Evolutionary conservation across 371 early-diverging fungal genomes (phyloP).

Genomic region (Actinomucor elegans): DNA sequence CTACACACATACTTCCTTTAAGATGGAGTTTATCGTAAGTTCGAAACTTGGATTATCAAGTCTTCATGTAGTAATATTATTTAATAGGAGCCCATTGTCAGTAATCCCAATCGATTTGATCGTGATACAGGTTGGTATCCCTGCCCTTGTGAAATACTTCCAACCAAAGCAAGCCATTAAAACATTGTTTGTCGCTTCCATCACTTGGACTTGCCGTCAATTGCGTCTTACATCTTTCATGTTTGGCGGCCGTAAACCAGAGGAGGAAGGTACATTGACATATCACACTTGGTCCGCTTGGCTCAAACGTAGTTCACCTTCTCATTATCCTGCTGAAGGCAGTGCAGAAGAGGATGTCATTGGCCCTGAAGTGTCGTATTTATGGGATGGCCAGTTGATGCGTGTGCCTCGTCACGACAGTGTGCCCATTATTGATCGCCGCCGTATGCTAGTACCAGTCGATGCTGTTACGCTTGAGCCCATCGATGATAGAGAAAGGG

Average conservation of each 20-base stretch:
- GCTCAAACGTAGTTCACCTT: constrained; percentile 1
- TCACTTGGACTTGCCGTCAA: constrained; percentile 52
- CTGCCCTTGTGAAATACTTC: constrained; percentile 53
- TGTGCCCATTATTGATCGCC: constrained; percentile 9
- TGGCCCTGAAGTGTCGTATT: constrained; percentile 53
- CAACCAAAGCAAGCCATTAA: constrained; percentile 49
- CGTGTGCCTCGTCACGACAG: constrained; percentile 61
- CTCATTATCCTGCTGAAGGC: constrained; percentile 38
- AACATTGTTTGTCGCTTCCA: constrained; percentile 56
- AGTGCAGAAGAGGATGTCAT: constrained; percentile 34
- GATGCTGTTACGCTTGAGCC: constrained; percentile 6
- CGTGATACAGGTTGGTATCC: constrained; percentile 68
- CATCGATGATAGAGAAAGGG: constrained; percentile 40
- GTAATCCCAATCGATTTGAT: constrained; percentile 79
- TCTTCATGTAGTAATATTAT: constrained; percentile 1
- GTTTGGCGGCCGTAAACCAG: constrained; percentile 66
- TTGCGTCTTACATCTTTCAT: constrained; percentile 81
- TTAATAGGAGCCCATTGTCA: constrained; percentile 60
- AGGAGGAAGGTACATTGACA: constrained; percentile 47
- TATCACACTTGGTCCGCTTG: constrained; percentile 18
- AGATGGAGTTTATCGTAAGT: constrained; percentile 49
- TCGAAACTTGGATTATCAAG: not conserved
- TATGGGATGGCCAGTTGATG: constrained; percentile 21
- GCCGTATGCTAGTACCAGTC: constrained; percentile 22
- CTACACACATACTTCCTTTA: constrained; percentile 44